These are phyloP conservation scores for Phalaenopsis hybrid DNA, from an alignment of 116 monocot genomes.

Conservation along the genomic window DNA sequence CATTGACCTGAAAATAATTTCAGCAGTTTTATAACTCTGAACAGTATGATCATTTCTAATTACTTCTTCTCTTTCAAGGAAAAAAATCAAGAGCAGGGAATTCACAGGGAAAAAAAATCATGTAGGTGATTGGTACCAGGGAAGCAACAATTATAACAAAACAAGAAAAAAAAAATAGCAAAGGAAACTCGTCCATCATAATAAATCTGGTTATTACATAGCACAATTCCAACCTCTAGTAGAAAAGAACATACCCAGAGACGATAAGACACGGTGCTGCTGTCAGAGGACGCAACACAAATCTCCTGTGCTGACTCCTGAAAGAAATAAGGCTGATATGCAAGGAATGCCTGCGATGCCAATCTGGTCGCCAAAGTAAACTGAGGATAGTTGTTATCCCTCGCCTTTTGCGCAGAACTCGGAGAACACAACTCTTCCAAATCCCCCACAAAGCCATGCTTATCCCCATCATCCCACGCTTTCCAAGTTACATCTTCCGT, in stretches of 20 bases:
- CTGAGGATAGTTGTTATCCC: conserved; percentile 64
- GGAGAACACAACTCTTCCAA: not conserved
- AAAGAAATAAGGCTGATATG: conserved; percentile 12
- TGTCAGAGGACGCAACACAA: conserved; percentile 23
- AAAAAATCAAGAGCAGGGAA: not conserved
- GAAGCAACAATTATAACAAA: not conserved
- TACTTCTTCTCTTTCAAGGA: not conserved
- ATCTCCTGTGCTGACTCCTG: conserved; percentile 22
- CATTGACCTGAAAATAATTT: conserved; percentile 50
- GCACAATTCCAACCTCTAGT: not conserved
- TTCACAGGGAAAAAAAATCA: not conserved
- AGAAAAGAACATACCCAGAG: conserved; percentile 51
- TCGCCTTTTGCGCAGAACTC: conserved; percentile 45
- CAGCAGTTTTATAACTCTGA: not conserved
- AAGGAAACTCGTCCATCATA: not conserved
- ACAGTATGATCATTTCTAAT: not conserved
- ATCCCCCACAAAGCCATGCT: not conserved
- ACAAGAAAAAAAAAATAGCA: too few species aligned
- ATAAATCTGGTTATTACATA: not conserved
- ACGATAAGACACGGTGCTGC: conserved; percentile 44
- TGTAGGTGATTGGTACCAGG: not conserved
- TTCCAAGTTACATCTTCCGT: conserved; percentile 17
- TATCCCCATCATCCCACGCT: conserved; percentile 4
- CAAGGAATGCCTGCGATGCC: conserved; percentile 50
- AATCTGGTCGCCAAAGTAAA: conserved; percentile 53